Evolutionary conservation across 176 grass and related monocot species (phyloP).

Genomic region (Aechmea fasciata): DNA sequence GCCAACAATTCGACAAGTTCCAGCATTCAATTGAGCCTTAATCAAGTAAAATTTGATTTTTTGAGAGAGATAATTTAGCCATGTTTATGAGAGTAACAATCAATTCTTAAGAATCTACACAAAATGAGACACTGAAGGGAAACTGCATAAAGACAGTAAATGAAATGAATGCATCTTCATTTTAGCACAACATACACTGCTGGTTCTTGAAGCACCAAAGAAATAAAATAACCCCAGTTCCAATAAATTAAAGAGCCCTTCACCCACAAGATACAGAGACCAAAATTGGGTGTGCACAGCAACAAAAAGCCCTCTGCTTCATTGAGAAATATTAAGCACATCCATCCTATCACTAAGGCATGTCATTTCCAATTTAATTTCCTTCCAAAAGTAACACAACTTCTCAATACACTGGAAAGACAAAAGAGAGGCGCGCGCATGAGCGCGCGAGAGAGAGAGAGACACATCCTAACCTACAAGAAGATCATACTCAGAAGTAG

Average conservation of each 20-base stretch:
- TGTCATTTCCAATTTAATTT: conserved; percentile 3
- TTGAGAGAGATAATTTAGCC: no score
- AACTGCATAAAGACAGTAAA: not conserved
- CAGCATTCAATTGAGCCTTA: no score
- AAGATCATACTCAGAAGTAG: conserved; percentile 25
- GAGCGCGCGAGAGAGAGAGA: not conserved
- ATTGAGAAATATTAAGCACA: conserved; percentile 3
- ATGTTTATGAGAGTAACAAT: no score
- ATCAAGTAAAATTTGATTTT: no score
- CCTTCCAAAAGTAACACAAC: not conserved
- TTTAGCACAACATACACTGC: not conserved
- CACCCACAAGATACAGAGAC: not conserved
- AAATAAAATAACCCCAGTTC: not conserved
- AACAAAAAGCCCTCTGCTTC: not conserved
- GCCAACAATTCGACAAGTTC: no score
- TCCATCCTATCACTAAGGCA: not conserved
- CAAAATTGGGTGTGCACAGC: conserved; percentile 1
- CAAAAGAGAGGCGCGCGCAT: not conserved
- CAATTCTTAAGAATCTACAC: no score
- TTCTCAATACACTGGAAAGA: not conserved
- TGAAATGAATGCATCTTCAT: not conserved
- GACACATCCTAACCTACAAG: conserved; percentile 36
- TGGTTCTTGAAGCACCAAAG: not conserved
- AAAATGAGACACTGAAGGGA: no score
- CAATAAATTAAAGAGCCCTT: not conserved